A percentile compares a stretch with the other conserved stretches of the same genome.
Conservation (phyloP, 1,284 basidiomycete species). For the Cryptococcus sp. region DNA sequence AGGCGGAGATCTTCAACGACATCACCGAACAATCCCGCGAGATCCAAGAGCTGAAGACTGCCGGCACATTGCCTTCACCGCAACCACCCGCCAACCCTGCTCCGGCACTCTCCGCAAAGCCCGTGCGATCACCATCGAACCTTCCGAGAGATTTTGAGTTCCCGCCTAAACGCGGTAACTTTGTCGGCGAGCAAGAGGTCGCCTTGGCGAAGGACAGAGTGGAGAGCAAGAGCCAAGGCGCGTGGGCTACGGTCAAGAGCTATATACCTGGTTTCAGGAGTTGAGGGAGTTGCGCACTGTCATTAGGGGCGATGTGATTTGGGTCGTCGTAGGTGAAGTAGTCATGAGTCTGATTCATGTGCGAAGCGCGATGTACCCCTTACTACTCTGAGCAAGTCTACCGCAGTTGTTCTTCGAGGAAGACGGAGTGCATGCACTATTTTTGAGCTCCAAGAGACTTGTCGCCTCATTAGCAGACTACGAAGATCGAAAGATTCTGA, state of each 20-base stretch:
- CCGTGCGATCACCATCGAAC: conserved; percentile 8
- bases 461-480: no score
- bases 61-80: background rate
- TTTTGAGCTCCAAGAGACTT: no score
- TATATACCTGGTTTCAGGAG: conserved; percentile 9
- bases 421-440: no score
- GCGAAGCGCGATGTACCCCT: background rate
- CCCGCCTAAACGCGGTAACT: conserved; percentile 10
- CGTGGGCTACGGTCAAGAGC: conserved; percentile 18
- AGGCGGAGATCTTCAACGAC: conserved; percentile 18
- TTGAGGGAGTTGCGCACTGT: no score
- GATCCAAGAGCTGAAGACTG: conserved; percentile 10
- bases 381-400: no score
- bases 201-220: conserved; percentile 2
- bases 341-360: background rate
- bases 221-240: conserved; percentile 10
- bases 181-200: background rate
- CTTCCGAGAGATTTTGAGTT: conserved; percentile 22
- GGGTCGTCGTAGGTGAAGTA: background rate
- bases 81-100: background rate
- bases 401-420: no score
- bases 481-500: no score
- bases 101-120: conserved; percentile 13
- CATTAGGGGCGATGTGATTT: background rate
- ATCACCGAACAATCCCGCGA: conserved; percentile 20